These are phyloP conservation scores for Auriscalpium orientale DNA, from an alignment of 768 basidiomycete genomes.

Conservation along the genomic window DNA sequence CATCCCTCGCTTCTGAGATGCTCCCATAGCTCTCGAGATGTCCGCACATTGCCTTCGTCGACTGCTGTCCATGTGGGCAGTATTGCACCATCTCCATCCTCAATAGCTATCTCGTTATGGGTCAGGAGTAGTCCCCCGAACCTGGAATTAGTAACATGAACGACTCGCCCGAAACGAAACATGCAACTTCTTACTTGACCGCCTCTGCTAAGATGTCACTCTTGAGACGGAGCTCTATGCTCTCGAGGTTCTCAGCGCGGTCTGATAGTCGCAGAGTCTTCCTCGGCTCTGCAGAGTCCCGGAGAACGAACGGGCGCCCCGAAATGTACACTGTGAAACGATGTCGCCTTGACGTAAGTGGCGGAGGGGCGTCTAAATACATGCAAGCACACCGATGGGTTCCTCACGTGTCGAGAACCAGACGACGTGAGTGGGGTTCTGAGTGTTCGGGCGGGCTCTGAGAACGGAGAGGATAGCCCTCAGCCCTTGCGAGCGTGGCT, in stretches of 20 bases:
- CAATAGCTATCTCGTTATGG: constrained; percentile 84
- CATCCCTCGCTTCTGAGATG: constrained; percentile 74
- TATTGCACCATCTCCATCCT: constrained; percentile 71
- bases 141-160: constrained; percentile 29
- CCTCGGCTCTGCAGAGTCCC: constrained; percentile 80
- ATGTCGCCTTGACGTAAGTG: constrained; percentile 4
- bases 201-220: constrained; percentile 88
- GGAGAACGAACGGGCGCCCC: constrained; percentile 85
- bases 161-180: neutral
- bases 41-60: constrained; percentile 75
- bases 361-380: neutral
- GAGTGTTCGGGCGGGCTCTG: constrained; percentile 57
- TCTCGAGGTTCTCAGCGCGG: constrained; percentile 92
- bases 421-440: constrained; percentile 66
- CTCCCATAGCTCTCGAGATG: constrained; percentile 82
- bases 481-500: constrained; percentile 88
- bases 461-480: constrained; percentile 85
- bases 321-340: constrained; percentile 71
- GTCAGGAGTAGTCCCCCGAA: constrained; percentile 88
- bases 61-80: constrained; percentile 92
- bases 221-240: constrained; percentile 83
- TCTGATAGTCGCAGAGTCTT: constrained; percentile 76
- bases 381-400: constrained; percentile 60
- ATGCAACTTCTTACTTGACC: constrained; percentile 38
- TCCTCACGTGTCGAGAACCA: constrained; percentile 99